Percentiles rank a stretch among this genome's conserved stretches.
These are phyloP conservation scores for Tolypocladium album DNA, from an alignment of 2,329 filamentous ascomycete genomes.

Conservation along the genomic window DNA sequence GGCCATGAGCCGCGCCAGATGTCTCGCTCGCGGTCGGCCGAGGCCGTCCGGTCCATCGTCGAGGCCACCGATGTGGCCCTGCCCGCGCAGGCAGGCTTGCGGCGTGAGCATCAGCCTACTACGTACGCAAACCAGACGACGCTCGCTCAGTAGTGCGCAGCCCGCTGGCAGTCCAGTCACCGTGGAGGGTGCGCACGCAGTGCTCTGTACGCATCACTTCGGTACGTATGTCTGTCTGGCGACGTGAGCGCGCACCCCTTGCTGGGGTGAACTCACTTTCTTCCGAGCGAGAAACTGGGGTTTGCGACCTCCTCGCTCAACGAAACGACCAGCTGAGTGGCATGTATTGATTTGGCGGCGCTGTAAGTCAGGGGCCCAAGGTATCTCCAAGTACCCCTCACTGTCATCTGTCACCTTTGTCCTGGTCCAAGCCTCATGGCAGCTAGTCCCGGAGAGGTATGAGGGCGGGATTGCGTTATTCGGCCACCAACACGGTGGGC, in stretches of 20 bases:
- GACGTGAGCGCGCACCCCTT: background rate
- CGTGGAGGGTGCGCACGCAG: background rate
- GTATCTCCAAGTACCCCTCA: conserved; percentile 10
- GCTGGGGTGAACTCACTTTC: background rate
- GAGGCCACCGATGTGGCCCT: background rate
- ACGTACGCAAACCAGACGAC: background rate
- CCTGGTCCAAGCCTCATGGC: conserved; percentile 5
- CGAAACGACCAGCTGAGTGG: background rate
- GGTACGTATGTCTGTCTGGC: background rate
- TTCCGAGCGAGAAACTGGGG: background rate
- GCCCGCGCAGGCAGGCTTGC: background rate
- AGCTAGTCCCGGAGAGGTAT: conserved; percentile 12
- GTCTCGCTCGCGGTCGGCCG: background rate
- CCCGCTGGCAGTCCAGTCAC: background rate
- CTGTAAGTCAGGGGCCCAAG: background rate
- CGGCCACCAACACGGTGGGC: conserved; percentile 1
- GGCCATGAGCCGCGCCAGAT: background rate
- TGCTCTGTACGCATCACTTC: background rate
- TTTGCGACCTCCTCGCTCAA: too few relatives aligned
- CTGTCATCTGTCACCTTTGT: conserved; percentile 10
- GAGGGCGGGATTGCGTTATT: conserved; percentile 10
- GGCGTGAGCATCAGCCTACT: background rate
- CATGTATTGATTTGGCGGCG: background rate
- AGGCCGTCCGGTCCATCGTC: background rate
- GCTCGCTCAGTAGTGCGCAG: background rate